phyloP scores from a whole-genome alignment of 169 alveolate genomes.

The Fabrea salina region DNA sequence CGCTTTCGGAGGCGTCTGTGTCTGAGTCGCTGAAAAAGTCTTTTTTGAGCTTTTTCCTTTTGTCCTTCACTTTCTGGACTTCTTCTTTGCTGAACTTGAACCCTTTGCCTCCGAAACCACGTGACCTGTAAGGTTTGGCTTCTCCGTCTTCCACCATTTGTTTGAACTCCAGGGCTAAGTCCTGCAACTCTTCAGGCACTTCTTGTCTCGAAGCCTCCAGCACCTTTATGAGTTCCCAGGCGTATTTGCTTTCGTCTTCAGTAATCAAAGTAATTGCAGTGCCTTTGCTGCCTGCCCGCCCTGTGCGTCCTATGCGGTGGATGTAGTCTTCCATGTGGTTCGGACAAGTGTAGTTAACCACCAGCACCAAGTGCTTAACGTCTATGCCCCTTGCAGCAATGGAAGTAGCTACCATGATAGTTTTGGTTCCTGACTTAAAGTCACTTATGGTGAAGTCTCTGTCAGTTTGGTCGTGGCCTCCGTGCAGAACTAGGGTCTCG shows the following conservation, averaged over 20 bases:
- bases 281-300: conserved; percentile 98
- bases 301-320: conserved; percentile 99
- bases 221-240: conserved; percentile 93
- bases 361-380: conserved; percentile 92
- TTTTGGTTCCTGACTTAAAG: conserved; percentile 83
- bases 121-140: conserved; percentile 70
- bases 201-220: conserved; percentile 82
- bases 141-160: conserved; percentile 82
- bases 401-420: conserved; percentile 96
- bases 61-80: conserved; percentile 85
- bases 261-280: conserved; percentile 96
- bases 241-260: conserved; percentile 89
- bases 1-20: background rate
- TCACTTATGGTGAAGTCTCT: conserved; percentile 93
- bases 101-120: conserved; percentile 95
- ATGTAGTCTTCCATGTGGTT: conserved; percentile 99
- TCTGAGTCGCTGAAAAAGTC: conserved; percentile 45
- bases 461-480: conserved; percentile 98
- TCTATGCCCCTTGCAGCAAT: conserved; percentile 99
- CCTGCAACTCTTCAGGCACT: conserved; percentile 83
- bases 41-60: conserved; percentile 80
- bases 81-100: conserved; percentile 91
- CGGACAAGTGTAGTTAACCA: conserved; percentile 96
- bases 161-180: conserved; percentile 76
- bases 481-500: conserved; percentile 92